Base-by-base conservation (phyloP, 345 rosid species). In the Eucalyptus shirleyi region DNA sequence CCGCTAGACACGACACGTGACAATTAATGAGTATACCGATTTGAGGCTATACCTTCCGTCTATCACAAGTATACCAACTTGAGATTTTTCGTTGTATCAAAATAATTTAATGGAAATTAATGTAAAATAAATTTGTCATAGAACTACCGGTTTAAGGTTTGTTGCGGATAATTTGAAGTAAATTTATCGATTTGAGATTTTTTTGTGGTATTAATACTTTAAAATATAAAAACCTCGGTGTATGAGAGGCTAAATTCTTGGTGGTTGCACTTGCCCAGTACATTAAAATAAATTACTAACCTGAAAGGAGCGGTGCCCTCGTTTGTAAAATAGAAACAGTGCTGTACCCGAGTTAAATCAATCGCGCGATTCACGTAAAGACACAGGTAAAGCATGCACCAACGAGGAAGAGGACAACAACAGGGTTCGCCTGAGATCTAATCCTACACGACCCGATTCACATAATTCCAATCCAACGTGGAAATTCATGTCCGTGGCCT, bases 1-100 rank as follows among this genome's bases (percentile, higher is more conserved):
- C 0, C 0, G 9, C 3, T 18, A 51, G 9, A 51, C 9, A 0
- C 1, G 1, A 55, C 28, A 55, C 1, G 3, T 23, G 12, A 21
- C 0, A 0, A 0, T 55, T 55, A 23, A 55, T 23, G 6, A 3
- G 28, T 23, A 23, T 55, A 55, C 12, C 1, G 0, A 21, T 55
- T 55, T 1, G 0, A 8, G 28, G 28, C 0, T 51, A 18, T 18
- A 18, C 2, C 23, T 1, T 18, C 4, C 4, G 4, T 51, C 56
- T 7, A 0, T 51, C 4, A 51, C 1, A 51, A 51, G 0, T 3
- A 51, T 51, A 51, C 2, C 0, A 51, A 0, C 56, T 51, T 51
- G 23, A 1, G 23, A 0, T 7, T 18, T 51, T 51, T 51, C 0
- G 1, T 53, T 19, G 5, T 53, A 53, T 53, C 59, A 56, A 24